Evolutionary conservation across 371 early-diverging fungal species (phyloP).

Genomic region (Lichtheimia hyalospora): DNA sequence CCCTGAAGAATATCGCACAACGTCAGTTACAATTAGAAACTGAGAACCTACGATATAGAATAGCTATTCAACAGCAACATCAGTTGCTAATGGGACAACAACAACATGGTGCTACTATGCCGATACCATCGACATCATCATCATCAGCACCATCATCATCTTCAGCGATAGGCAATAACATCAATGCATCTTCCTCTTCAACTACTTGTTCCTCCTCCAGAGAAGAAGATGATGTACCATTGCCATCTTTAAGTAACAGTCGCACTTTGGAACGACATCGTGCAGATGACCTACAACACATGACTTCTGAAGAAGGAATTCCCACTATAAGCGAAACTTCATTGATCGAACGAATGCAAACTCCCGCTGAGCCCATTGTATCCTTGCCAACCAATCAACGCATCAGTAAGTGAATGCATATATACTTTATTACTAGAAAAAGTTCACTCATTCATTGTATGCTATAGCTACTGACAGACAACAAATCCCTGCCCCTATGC

Average conservation of each 20-base stretch:
- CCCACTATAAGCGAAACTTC: conserved; percentile 15
- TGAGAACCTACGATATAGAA: conserved; percentile 37
- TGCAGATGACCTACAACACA: conserved; percentile 6
- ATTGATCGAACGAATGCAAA: conserved; percentile 20
- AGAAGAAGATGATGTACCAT: conserved; percentile 10
- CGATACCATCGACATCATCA: background rate
- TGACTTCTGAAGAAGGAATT: conserved; percentile 27
- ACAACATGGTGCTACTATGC: background rate
- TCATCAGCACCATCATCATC: conserved; percentile 1
- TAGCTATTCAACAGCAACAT: conserved; percentile 42
- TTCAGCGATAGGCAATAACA: conserved; percentile 1
- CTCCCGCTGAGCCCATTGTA: conserved; percentile 9
- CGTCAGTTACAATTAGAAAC: conserved; percentile 40
- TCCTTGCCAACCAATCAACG: conserved; percentile 14
- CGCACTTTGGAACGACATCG: too few relatives aligned
- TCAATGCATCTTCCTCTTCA: background rate
- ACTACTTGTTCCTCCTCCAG: background rate
- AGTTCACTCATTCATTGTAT: conserved; percentile 1
- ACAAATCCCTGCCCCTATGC: conserved; percentile 11
- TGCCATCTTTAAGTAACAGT: conserved; percentile 2
- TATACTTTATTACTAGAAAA: background rate
- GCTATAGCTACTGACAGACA: conserved; percentile 1
- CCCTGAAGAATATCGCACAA: conserved; percentile 37
- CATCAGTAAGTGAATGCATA: conserved; percentile 15
- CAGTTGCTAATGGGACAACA: conserved; percentile 24